Evolutionary conservation across 352 stramenopile genomes (phyloP).

Genomic region (Globisporangium sylvaticum): DNA sequence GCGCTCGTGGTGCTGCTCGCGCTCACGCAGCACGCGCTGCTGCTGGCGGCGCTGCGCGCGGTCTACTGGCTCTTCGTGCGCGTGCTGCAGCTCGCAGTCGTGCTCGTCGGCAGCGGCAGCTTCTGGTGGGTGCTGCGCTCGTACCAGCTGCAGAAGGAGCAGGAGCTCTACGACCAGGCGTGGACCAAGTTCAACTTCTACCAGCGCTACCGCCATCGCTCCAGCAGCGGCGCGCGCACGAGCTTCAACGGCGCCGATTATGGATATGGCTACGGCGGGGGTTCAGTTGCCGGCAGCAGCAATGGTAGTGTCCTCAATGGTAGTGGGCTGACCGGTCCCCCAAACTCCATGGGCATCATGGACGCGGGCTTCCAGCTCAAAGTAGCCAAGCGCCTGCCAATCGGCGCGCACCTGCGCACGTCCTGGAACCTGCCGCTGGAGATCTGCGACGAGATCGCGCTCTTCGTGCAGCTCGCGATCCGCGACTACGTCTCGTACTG

Average conservation of each 20-base stretch:
- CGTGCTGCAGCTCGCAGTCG: conserved; percentile 36
- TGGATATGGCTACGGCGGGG: not conserved
- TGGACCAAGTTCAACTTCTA: conserved; percentile 51
- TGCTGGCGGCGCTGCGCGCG: conserved; percentile 7
- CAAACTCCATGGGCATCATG: not conserved
- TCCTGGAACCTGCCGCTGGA: conserved; percentile 45
- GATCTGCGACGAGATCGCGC: conserved; percentile 62
- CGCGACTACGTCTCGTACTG: conserved; percentile 65
- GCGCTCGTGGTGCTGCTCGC: conserved; percentile 29
- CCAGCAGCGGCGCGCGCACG: conserved; percentile 4
- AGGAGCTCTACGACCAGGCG: conserved; percentile 53
- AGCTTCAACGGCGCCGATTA: conserved; percentile 5
- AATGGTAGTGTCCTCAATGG: not conserved
- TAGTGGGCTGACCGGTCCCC: not conserved
- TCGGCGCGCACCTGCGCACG: conserved; percentile 58
- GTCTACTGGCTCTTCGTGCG: conserved; percentile 25
- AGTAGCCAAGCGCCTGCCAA: conserved; percentile 53
- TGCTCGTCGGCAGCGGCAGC: conserved; percentile 40
- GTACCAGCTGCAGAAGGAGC: conserved; percentile 59
- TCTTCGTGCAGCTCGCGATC: conserved; percentile 40
- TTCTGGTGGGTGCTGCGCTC: conserved; percentile 64
- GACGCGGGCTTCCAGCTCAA: conserved; percentile 52
- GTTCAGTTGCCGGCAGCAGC: not conserved
- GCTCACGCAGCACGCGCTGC: conserved; percentile 8
- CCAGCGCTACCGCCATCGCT: conserved; percentile 37